These are phyloP conservation scores for Deuterostichococcus epilithicus DNA, from an alignment of 139 green algal species.

Conservation along the genomic window DNA sequence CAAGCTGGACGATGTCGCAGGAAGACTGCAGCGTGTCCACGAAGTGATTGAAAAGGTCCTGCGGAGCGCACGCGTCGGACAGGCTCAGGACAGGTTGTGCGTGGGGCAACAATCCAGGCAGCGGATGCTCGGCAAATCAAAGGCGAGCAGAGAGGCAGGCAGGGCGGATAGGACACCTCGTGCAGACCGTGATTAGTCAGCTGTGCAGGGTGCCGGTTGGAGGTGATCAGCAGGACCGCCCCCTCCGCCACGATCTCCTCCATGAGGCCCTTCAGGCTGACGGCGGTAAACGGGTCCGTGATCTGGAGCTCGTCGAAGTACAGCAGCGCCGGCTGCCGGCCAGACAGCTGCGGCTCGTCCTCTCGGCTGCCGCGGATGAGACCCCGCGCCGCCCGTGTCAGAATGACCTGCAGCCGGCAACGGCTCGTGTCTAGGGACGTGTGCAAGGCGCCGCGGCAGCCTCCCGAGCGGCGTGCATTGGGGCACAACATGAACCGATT, in stretches of 20 bases:
- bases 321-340: constrained; percentile 44
- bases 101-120: too few species aligned
- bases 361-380: constrained; percentile 40
- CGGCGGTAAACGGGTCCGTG: constrained; percentile 58
- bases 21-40: constrained; percentile 25
- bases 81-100: too few species aligned
- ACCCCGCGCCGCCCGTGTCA: constrained; percentile 36
- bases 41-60: constrained; percentile 56
- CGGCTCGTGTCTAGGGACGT: too few species aligned
- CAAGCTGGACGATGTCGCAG: constrained; percentile 39
- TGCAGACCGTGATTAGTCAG: constrained; percentile 16
- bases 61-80: constrained; percentile 1
- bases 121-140: too few species aligned
- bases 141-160: too few species aligned
- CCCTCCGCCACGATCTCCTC: constrained; percentile 40
- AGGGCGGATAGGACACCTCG: constrained; percentile 29
- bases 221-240: constrained; percentile 30
- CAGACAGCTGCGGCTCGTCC: constrained; percentile 10
- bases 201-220: constrained; percentile 9
- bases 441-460: too few species aligned
- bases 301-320: constrained; percentile 83
- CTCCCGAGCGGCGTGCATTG: too few species aligned
- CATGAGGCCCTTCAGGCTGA: constrained; percentile 67
- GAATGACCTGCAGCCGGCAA: constrained; percentile 17
- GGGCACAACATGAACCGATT: too few species aligned